Conservation (phyloP, 768 basidiomycete species). For the Goffeauzyma gilvescens region DNA sequence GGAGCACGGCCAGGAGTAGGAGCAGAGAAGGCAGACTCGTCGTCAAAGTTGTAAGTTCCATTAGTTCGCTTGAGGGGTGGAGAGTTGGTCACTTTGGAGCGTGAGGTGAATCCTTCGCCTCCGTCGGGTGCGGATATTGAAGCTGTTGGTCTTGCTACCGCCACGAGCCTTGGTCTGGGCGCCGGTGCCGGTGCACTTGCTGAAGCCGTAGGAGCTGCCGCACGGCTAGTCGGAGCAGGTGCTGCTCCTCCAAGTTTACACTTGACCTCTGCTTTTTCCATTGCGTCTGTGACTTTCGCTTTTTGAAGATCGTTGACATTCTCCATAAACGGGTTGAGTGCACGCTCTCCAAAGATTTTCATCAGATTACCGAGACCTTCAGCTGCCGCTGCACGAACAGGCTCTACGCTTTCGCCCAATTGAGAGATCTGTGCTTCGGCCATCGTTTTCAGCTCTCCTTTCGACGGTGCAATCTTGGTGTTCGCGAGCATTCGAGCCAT, state of each 20-base stretch:
- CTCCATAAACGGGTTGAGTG: slow-evolving; percentile 70
- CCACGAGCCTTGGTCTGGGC: slow-evolving; percentile 9
- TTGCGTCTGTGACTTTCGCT: slow-evolving; percentile 81
- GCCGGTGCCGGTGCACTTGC: slow-evolving; percentile 31
- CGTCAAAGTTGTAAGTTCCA: neutral
- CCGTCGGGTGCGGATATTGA: too few relatives aligned
- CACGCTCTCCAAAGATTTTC: slow-evolving; percentile 91
- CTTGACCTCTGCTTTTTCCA: slow-evolving; percentile 78
- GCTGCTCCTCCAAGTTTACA: slow-evolving; percentile 50
- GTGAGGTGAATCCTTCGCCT: too few relatives aligned
- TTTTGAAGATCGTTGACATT: slow-evolving; percentile 68
- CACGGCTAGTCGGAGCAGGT: slow-evolving; percentile 33
- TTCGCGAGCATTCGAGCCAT: slow-evolving; percentile 55
- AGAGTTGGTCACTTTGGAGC: too few relatives aligned
- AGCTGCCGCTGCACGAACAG: slow-evolving; percentile 77
- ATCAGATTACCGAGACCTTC: slow-evolving; percentile 69
- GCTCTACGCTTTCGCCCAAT: slow-evolving; percentile 73
- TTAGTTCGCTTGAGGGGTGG: neutral
- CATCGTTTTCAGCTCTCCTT: slow-evolving; percentile 59
- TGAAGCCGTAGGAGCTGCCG: slow-evolving; percentile 27
- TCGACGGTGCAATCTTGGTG: slow-evolving; percentile 50
- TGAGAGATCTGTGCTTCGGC: slow-evolving; percentile 55
- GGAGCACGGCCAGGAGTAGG: neutral
- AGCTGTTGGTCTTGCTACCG: too few relatives aligned
- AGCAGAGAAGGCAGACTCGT: too few relatives aligned